A percentile compares a stretch with the other conserved stretches of the same genome.
Evolutionary conservation across 2,329 filamentous ascomycete species (phyloP).

Genomic region (Talaromyces sp.): DNA sequence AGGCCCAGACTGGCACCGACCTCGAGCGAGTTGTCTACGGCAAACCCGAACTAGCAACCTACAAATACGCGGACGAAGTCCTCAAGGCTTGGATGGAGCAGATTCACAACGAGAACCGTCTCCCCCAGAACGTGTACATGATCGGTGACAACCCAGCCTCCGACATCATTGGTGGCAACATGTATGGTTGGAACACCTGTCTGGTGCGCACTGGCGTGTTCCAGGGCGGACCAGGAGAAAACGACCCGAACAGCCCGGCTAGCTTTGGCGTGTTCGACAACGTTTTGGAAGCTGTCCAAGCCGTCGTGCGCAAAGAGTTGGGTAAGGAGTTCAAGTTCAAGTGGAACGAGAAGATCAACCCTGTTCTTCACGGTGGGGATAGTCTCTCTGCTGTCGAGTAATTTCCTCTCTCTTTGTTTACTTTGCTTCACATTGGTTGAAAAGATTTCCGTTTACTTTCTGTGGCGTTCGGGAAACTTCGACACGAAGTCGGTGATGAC

Average conservation of each 20-base stretch:
- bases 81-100: slow-evolving; percentile 71
- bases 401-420: slow-evolving; percentile 7
- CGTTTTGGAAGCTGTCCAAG: slow-evolving; percentile 67
- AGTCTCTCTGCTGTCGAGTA: slow-evolving; percentile 56
- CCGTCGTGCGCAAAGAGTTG: slow-evolving; percentile 65
- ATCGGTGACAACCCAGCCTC: slow-evolving; percentile 71
- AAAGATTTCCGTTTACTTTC: neutral
- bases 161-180: slow-evolving; percentile 73
- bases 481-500: slow-evolving; percentile 1
- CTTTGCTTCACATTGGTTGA: neutral
- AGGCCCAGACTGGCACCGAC: slow-evolving; percentile 63
- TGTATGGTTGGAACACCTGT: slow-evolving; percentile 79
- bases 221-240: slow-evolving; percentile 62
- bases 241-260: slow-evolving; percentile 72
- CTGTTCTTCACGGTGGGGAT: slow-evolving; percentile 53
- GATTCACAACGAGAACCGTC: slow-evolving; percentile 67
- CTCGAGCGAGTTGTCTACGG: slow-evolving; percentile 74
- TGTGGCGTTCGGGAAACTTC: neutral
- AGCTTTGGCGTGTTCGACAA: slow-evolving; percentile 73
- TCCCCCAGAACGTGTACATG: slow-evolving; percentile 72
- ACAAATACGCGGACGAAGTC: slow-evolving; percentile 74
- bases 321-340: slow-evolving; percentile 71
- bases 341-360: slow-evolving; percentile 70
- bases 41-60: slow-evolving; percentile 71
- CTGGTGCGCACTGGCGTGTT: slow-evolving; percentile 74